These are phyloP conservation scores for Colletotrichum godetiae DNA, from an alignment of 2,329 filamentous ascomycete genomes.

Conservation along the genomic window DNA sequence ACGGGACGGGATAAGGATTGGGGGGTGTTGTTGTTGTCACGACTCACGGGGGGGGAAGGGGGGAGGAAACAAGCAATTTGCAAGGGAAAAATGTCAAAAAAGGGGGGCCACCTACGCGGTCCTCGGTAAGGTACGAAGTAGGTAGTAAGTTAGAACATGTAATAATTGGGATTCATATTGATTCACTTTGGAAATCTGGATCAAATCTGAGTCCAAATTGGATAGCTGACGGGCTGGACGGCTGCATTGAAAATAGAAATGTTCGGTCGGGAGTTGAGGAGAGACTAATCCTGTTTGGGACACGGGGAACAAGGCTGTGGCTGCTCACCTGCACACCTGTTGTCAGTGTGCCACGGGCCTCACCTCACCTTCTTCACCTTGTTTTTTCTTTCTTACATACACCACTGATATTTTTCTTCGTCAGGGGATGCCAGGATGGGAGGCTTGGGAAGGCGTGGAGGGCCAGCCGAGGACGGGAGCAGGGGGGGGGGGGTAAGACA, in stretches of 20 bases:
- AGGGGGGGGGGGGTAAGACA: background rate
- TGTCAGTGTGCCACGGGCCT: background rate
- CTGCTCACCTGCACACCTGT: conserved; percentile 12
- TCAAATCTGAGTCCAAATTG: background rate
- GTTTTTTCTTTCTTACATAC: background rate
- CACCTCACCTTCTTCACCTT: background rate
- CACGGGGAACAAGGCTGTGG: conserved; percentile 1
- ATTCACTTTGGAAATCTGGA: background rate
- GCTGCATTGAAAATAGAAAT: conserved; percentile 27
- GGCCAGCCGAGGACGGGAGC: background rate
- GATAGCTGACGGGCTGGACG: background rate
- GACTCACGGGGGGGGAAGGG: no score
- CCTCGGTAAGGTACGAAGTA: no score
- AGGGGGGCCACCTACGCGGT: background rate
- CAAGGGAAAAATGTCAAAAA: background rate
- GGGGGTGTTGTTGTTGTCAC: no score
- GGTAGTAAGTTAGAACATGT: background rate
- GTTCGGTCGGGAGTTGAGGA: conserved; percentile 20
- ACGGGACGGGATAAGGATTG: background rate
- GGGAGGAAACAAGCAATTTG: conserved; percentile 20
- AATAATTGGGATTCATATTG: background rate
- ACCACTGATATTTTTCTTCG: no score
- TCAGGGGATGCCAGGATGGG: background rate
- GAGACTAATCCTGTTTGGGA: conserved; percentile 12
- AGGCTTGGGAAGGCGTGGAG: background rate